phyloP scores from a whole-genome alignment of 352 stramenopile species.

The Phytophthora parvispora region DNA sequence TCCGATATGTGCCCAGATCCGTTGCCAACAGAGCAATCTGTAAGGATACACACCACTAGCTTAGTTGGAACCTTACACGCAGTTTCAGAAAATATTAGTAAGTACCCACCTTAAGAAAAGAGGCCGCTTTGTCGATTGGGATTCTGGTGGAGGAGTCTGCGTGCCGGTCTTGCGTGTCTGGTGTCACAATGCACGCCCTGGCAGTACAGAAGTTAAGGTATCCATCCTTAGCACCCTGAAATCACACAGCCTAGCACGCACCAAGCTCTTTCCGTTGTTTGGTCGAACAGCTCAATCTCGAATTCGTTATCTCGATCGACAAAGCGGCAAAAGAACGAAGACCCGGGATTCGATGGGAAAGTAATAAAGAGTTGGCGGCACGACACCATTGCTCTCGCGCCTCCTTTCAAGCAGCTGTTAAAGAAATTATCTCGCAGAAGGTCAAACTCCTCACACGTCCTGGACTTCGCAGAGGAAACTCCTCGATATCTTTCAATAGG shows the following conservation, averaged over 20 bases:
- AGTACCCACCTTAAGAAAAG: conserved; percentile 8
- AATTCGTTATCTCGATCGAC: conserved; percentile 6
- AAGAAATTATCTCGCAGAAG: not conserved
- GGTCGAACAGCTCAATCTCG: conserved; percentile 15
- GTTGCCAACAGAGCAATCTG: not conserved
- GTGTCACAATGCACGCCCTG: conserved; percentile 7
- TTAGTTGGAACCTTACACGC: not conserved
- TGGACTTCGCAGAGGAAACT: not conserved
- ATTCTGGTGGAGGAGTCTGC: conserved; percentile 4
- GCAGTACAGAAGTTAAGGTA: not conserved
- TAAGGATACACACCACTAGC: not conserved
- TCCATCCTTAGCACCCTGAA: no score
- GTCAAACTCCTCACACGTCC: not conserved
- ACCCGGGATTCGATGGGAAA: not conserved
- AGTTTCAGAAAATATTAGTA: not conserved
- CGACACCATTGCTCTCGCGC: conserved; percentile 8
- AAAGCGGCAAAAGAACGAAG: conserved; percentile 8
- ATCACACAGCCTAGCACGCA: not conserved
- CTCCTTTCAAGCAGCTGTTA: not conserved
- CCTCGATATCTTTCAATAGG: no score
- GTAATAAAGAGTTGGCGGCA: not conserved
- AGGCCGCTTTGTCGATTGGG: conserved; percentile 8
- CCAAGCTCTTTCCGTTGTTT: conserved; percentile 3
- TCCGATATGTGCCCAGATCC: not conserved
- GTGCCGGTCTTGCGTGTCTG: not conserved